Evolutionary conservation across 495 filamentous ascomycete genomes (phyloP).

Genomic region (Aspergillus hancockii): DNA sequence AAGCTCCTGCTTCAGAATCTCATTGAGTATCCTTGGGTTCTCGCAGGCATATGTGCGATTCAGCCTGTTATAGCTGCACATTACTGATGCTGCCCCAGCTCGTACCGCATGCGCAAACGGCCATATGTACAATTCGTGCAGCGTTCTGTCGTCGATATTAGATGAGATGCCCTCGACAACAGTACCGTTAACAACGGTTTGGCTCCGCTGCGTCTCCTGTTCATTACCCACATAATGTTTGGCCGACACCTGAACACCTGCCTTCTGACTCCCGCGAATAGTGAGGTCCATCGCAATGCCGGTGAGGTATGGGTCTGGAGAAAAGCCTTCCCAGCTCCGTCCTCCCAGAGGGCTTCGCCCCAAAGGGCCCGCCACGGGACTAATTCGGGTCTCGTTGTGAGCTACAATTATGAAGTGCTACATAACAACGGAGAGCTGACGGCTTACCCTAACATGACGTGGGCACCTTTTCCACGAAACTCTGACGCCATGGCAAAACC

Average conservation of each 20-base stretch:
- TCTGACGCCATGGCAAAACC: conserved; percentile 63
- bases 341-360: conserved; percentile 51
- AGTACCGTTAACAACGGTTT: conserved; percentile 8
- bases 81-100: conserved; percentile 59
- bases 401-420: too few species aligned
- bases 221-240: conserved; percentile 64
- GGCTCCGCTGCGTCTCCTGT: conserved; percentile 45
- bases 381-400: too few species aligned
- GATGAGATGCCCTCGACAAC: conserved; percentile 66
- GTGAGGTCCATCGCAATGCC: conserved; percentile 55
- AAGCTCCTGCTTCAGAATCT: conserved; percentile 62
- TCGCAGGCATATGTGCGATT: conserved; percentile 65
- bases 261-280: conserved; percentile 54
- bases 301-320: conserved; percentile 61
- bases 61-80: conserved; percentile 69
- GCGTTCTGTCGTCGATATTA: conserved; percentile 63
- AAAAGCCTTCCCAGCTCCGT: conserved; percentile 74
- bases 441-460: conserved; percentile 51
- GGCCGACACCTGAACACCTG: conserved; percentile 57
- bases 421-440: too few species aligned
- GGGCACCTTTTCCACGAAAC: conserved; percentile 53
- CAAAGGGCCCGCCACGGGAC: conserved; percentile 51
- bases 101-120: conserved; percentile 64
- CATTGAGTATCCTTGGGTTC: conserved; percentile 60
- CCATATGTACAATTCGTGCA: conserved; percentile 83